Evolutionary conservation across 495 filamentous ascomycete species (phyloP).

Genomic region (Podospora pseudopauciseta): DNA sequence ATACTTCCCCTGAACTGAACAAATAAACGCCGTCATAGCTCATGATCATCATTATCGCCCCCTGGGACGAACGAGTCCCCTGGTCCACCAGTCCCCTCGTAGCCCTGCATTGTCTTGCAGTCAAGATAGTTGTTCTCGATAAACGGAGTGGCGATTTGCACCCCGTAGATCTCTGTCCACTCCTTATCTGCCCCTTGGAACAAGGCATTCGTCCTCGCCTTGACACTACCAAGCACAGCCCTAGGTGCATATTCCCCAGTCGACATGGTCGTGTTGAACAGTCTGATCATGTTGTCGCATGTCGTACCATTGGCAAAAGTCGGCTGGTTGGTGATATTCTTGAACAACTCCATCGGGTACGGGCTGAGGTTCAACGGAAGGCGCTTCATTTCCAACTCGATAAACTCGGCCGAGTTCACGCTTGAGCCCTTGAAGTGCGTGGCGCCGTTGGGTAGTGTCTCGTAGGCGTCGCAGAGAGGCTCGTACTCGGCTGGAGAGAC

Average conservation of each 20-base stretch:
- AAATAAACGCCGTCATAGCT: neutral
- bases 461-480: slow-evolving; percentile 40
- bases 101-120: slow-evolving; percentile 32
- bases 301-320: slow-evolving; percentile 35
- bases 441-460: slow-evolving; percentile 23
- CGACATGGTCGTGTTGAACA: slow-evolving; percentile 42
- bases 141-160: slow-evolving; percentile 42
- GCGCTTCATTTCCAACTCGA: slow-evolving; percentile 31
- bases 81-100: slow-evolving; percentile 27
- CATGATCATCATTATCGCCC: neutral
- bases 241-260: slow-evolving; percentile 29
- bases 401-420: slow-evolving; percentile 22
- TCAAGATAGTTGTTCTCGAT: slow-evolving; percentile 42
- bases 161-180: slow-evolving; percentile 34
- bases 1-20: neutral
- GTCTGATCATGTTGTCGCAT: slow-evolving; percentile 40
- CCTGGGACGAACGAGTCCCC: slow-evolving; percentile 21
- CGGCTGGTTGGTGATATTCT: slow-evolving; percentile 44
- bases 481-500: slow-evolving; percentile 37
- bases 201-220: slow-evolving; percentile 32
- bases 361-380: slow-evolving; percentile 18
- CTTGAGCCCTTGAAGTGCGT: slow-evolving; percentile 32
- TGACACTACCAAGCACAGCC: slow-evolving; percentile 29
- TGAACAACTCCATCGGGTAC: slow-evolving; percentile 37
- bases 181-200: slow-evolving; percentile 11